These are phyloP conservation scores for Talaromyces liani DNA, from an alignment of 495 filamentous ascomycete species.

Conservation along the genomic window DNA sequence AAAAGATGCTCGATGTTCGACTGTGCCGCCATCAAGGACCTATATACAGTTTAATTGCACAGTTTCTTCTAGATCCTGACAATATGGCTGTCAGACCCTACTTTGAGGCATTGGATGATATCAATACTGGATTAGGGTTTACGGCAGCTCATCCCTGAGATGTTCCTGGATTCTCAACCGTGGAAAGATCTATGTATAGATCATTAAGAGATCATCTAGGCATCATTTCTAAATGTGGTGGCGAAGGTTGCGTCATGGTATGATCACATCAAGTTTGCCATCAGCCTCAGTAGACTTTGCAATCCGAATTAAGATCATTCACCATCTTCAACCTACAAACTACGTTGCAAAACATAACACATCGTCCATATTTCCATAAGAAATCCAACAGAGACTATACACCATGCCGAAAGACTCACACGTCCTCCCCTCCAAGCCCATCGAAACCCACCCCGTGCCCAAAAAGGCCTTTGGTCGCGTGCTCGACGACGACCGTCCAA, in stretches of 20 bases:
- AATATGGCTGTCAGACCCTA: not conserved
- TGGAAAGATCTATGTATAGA: not conserved
- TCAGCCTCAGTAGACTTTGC: not conserved
- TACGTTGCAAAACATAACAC: not conserved
- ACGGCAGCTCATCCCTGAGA: not conserved
- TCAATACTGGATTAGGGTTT: not conserved
- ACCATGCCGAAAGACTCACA: constrained; percentile 1
- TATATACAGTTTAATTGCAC: not conserved
- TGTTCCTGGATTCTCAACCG: not conserved
- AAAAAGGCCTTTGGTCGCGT: constrained; percentile 8
- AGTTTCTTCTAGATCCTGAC: not conserved
- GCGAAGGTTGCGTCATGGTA: not conserved
- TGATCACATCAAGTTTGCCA: constrained; percentile 1
- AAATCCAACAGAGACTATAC: not conserved
- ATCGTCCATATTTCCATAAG: no score
- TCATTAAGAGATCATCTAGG: not conserved
- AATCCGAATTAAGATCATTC: not conserved
- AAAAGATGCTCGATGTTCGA: not conserved
- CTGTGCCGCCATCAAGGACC: not conserved
- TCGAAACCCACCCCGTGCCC: constrained; percentile 1
- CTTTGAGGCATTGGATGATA: not conserved
- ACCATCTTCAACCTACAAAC: not conserved
- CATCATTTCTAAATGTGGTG: not conserved
- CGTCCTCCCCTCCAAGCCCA: constrained; percentile 2
- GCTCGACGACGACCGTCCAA: constrained; percentile 8